These are phyloP conservation scores for Austroboletus niveus DNA, from an alignment of 1,284 basidiomycete species.

Conservation along the genomic window DNA sequence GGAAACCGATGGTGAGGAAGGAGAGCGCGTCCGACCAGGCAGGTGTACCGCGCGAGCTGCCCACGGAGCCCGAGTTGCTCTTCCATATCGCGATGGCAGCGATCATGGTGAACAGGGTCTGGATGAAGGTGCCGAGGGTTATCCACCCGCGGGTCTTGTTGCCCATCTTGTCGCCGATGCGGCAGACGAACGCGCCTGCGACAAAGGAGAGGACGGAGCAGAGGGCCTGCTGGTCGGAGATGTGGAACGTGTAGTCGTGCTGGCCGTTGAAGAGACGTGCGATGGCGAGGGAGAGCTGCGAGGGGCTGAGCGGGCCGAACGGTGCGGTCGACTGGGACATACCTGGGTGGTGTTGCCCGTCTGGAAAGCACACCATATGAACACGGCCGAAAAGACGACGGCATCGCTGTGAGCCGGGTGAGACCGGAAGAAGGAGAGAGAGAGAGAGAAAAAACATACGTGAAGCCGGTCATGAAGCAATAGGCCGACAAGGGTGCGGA, in stretches of 20 bases:
- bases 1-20: constrained; percentile 71
- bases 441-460: constrained; percentile 43
- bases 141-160: constrained; percentile 76
- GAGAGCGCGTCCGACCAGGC: constrained; percentile 68
- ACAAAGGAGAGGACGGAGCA: constrained; percentile 75
- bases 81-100: constrained; percentile 67
- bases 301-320: background rate
- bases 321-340: constrained; percentile 20
- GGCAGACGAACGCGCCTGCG: constrained; percentile 69
- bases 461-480: constrained; percentile 87
- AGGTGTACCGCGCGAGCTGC: constrained; percentile 53
- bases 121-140: constrained; percentile 64
- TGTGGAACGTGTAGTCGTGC: constrained; percentile 61
- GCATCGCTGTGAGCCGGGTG: constrained; percentile 49
- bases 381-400: constrained; percentile 77
- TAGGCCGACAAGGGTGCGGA: constrained; percentile 66
- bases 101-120: constrained; percentile 72
- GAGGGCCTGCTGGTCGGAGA: constrained; percentile 79
- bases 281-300: constrained; percentile 57
- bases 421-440: background rate
- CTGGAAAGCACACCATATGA: constrained; percentile 87
- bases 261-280: constrained; percentile 64
- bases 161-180: constrained; percentile 70
- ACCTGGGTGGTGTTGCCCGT: constrained; percentile 74
- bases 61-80: constrained; percentile 55